Evolutionary conservation across 352 stramenopile species (phyloP).

Genomic region (Pythium sukuiense): DNA sequence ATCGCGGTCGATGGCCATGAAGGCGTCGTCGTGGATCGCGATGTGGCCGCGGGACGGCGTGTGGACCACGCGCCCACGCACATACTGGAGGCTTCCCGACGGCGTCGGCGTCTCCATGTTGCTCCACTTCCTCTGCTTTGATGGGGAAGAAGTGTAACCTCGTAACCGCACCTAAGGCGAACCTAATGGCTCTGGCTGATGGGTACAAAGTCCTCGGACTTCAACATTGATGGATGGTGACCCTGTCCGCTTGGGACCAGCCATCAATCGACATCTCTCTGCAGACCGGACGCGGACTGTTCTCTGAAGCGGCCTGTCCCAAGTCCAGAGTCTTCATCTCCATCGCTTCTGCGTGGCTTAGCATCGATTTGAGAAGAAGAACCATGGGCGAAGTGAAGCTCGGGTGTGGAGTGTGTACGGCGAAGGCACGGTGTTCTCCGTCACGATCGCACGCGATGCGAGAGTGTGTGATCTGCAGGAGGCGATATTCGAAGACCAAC

Average conservation of each 20-base stretch:
- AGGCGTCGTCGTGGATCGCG: constrained; percentile 46
- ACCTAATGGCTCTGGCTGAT: background rate
- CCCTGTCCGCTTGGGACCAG: background rate
- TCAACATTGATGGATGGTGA: too few species aligned
- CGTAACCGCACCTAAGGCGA: background rate
- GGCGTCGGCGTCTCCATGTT: background rate
- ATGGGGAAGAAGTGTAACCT: background rate
- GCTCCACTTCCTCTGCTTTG: background rate
- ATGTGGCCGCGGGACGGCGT: constrained; percentile 38
- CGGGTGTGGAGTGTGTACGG: background rate
- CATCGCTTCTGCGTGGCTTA: too few species aligned
- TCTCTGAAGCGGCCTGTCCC: too few species aligned
- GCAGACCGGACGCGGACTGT: too few species aligned
- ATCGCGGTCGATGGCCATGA: constrained; percentile 35
- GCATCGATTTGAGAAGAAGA: background rate
- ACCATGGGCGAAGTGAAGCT: background rate
- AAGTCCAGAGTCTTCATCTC: too few species aligned
- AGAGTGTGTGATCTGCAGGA: background rate
- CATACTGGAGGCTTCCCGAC: constrained; percentile 26
- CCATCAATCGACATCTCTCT: too few species aligned
- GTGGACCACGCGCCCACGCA: constrained; percentile 49
- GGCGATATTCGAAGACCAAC: background rate
- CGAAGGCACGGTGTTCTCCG: constrained; percentile 3
- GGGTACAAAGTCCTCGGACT: too few species aligned
- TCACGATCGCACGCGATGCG: constrained; percentile 1